Evolutionary conservation across 2,329 filamentous ascomycete genomes (phyloP), one percentile per base, ranked within the genome.

Genomic region (Botrytis deweyae): DNA sequence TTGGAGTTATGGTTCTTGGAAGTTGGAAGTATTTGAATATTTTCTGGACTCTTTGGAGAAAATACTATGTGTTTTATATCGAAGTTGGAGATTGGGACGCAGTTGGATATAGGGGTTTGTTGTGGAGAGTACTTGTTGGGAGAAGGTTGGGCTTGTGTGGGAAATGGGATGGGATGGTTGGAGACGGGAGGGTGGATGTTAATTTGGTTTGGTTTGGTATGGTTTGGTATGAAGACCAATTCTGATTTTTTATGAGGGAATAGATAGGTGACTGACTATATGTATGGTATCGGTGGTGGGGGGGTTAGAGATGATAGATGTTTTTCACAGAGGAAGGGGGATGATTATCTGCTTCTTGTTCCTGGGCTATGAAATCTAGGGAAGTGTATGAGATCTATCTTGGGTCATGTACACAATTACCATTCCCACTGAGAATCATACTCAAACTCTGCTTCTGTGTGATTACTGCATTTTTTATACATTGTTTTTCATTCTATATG

Each of bases 181-280:
- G n/a, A n/a, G 38, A 12, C 29, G 29, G 29, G 29, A 29, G 29
- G 29, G 55, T 33, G 18, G 55, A 18, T 59, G 3, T 36, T 12
- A 18, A 8, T 36, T 9, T 14, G 0, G 33, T 33, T 33, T 33
- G 33, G 33, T 33, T 33, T 33, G 33, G 33, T 36, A 12, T 36
- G 9, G 18, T 20, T 8, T 36, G 18, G 12, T 44, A 20, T 20
- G 42, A 42, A 18, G 42, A 16, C 1, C 4, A 44, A 44, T 12
- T 44, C 1, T 4, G 12, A 12, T 12, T 6, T 10, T 10, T 4
- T 49, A 7, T 49, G 22, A 49, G 25, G 42, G 2, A 1, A 25
- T n/a, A 5, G 10, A 14, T 1, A 14, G 22, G 49, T 25, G 4
- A n/a, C 0, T 25, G 4, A n/a, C 0, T 52, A n/a, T 1, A 2